Percentiles rank a stretch among this genome's conserved stretches.
Conservation (phyloP, 345 rosid genomes). For the Anastatica hierochuntica region DNA sequence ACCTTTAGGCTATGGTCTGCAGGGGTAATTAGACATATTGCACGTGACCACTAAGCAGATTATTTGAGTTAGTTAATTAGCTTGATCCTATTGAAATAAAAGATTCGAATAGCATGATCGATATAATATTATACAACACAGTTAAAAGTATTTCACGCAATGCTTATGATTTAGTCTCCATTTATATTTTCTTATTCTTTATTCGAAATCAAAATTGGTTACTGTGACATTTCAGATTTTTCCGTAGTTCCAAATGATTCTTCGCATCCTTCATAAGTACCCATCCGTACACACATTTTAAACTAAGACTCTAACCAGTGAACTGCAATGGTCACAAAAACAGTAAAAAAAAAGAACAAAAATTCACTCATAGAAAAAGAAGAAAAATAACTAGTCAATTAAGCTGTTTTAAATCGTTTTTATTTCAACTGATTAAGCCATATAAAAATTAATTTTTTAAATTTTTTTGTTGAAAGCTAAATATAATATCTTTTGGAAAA, state of each 20-base stretch:
- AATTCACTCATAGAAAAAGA: too few species aligned
- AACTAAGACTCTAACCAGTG: too few species aligned
- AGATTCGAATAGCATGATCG: slow-evolving; percentile 17
- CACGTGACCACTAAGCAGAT: slow-evolving; percentile 28
- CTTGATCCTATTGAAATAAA: slow-evolving; percentile 11
- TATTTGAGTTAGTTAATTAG: slow-evolving; percentile 12
- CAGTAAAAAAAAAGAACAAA: too few species aligned
- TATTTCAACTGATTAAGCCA: too few species aligned
- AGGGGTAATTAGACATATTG: slow-evolving; percentile 27
- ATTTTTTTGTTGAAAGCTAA: too few species aligned
- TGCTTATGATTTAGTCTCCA: too few species aligned
- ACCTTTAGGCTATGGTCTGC: slow-evolving; percentile 17
- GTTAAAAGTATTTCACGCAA: too few species aligned
- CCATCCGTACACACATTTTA: slow-evolving; percentile 7
- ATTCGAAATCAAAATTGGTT: slow-evolving; percentile 8
- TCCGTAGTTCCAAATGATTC: slow-evolving; percentile 26
- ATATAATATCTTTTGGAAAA: slow-evolving; percentile 7
- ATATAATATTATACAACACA: slow-evolving; percentile 23
- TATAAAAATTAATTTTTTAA: too few species aligned
- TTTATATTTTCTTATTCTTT: neutral
- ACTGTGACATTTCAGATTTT: slow-evolving; percentile 26
- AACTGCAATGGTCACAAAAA: too few species aligned
- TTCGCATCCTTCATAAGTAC: slow-evolving; percentile 16
- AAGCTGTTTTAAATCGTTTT: too few species aligned
- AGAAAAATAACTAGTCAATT: too few species aligned